A percentile compares a stretch with the other conserved stretches of the same genome.
Conservation (phyloP, 441 rosid species). For the Biscutella auriculata region DNA sequence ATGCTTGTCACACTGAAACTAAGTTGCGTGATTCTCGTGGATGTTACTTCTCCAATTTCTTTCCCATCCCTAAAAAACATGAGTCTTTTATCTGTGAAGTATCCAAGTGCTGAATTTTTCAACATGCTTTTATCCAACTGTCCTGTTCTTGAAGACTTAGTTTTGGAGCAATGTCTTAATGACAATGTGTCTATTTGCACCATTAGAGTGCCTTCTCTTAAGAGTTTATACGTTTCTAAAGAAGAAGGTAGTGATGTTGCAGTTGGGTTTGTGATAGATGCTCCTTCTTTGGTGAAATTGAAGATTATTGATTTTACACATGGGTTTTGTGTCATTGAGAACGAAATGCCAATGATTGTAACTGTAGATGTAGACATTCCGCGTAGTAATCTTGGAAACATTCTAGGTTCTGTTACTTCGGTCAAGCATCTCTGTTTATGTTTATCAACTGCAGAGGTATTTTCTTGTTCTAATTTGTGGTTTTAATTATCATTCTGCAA, state of each 20-base stretch:
- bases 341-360: neutral
- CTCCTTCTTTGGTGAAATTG: neutral
- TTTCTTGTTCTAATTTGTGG: too few relatives aligned
- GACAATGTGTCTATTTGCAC: neutral
- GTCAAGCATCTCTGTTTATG: neutral
- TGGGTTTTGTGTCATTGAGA: neutral
- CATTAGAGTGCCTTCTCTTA: neutral
- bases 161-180: neutral
- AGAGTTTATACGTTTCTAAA: neutral
- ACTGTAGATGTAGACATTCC: neutral
- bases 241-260: neutral
- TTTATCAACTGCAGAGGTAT: neutral
- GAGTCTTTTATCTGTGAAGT: neutral
- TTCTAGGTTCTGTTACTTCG: neutral
- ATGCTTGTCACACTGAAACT: too few relatives aligned
- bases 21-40: neutral
- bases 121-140: neutral
- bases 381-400: neutral
- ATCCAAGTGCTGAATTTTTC: conserved; percentile 3
- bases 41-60: neutral
- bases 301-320: neutral
- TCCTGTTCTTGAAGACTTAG: conserved; percentile 6
- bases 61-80: neutral
- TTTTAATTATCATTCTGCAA: too few relatives aligned
- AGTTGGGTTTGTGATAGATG: conserved; percentile 2